Conservation (phyloP, 768 basidiomycete species). For the Leucocoprinus birnbaumii region DNA sequence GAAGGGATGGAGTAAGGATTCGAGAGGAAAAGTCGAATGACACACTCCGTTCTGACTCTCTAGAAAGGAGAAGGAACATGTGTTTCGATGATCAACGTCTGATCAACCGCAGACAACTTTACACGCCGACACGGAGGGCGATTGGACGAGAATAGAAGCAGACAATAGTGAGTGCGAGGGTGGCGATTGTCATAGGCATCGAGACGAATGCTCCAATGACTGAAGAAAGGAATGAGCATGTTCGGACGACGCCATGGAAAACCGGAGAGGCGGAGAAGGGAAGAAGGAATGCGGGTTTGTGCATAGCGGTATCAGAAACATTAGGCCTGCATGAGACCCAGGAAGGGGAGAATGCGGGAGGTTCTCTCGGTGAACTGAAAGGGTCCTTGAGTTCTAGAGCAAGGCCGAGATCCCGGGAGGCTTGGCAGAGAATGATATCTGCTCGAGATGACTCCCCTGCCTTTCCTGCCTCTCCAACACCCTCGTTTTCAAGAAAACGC, state of each 20-base stretch:
- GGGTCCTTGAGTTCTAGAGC: slow-evolving; percentile 6
- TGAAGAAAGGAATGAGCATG: slow-evolving; percentile 5
- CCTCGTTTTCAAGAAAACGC: slow-evolving; percentile 2
- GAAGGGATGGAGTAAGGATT: neutral
- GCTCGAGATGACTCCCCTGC: slow-evolving; percentile 5
- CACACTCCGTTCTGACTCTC: neutral
- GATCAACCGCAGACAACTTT: neutral
- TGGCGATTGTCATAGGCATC: slow-evolving; percentile 32
- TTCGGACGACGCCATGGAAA: neutral
- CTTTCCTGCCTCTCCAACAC: slow-evolving; percentile 1
- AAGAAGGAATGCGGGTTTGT: neutral
- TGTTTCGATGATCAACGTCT: neutral
- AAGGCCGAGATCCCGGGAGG: slow-evolving; percentile 4
- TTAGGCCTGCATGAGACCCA: neutral
- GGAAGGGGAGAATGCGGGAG: neutral
- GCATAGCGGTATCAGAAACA: neutral
- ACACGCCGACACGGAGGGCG: slow-evolving; percentile 31
- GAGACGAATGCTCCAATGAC: slow-evolving; percentile 20
- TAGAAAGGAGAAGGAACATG: neutral
- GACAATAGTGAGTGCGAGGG: slow-evolving; percentile 33
- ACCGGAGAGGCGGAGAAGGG: slow-evolving; percentile 2
- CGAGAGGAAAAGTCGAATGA: neutral
- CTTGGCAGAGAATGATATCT: slow-evolving; percentile 10
- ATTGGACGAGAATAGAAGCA: slow-evolving; percentile 38
- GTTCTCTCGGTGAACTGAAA: slow-evolving; percentile 8